Percentiles rank a stretch among this genome's conserved stretches.
Evolutionary conservation across 2,329 filamentous ascomycete genomes (phyloP).

Genomic region (Penicillium sclerotiorum): DNA sequence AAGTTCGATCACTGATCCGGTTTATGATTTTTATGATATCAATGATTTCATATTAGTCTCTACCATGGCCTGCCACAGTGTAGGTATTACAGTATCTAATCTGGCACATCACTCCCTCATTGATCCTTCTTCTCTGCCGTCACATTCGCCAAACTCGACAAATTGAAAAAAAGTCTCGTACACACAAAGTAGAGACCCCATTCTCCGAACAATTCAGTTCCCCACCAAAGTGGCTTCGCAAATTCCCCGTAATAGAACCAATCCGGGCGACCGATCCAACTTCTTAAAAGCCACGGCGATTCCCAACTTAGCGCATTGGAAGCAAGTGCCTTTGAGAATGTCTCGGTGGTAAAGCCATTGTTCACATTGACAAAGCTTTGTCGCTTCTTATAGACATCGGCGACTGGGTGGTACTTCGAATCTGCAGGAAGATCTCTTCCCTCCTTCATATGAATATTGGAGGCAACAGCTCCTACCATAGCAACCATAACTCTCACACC

Average conservation of each 20-base stretch:
- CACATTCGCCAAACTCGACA: background rate
- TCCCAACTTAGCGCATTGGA: background rate
- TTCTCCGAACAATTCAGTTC: background rate
- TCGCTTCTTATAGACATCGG: background rate
- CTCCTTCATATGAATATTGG: background rate
- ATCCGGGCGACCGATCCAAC: background rate
- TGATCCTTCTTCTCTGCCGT: background rate
- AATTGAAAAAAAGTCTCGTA: background rate
- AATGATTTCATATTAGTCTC: too few relatives aligned
- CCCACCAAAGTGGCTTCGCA: background rate
- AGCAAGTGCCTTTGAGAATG: background rate
- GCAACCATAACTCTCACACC: slow-evolving; percentile 1
- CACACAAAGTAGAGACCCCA: background rate
- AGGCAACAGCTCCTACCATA: background rate
- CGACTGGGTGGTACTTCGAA: background rate
- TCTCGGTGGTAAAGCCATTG: background rate
- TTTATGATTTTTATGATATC: too few relatives aligned
- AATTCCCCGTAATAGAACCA: background rate
- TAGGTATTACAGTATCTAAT: too few relatives aligned
- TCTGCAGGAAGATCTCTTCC: background rate
- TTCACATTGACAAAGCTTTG: background rate
- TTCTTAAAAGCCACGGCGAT: background rate
- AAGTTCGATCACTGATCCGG: too few relatives aligned
- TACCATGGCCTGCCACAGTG: too few relatives aligned
- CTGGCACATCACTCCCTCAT: too few relatives aligned